A percentile compares a stretch with the other conserved stretches of the same genome.
These are phyloP conservation scores for Clarireedia hainanense DNA, from an alignment of 2,329 filamentous ascomycete species.

Conservation along the genomic window DNA sequence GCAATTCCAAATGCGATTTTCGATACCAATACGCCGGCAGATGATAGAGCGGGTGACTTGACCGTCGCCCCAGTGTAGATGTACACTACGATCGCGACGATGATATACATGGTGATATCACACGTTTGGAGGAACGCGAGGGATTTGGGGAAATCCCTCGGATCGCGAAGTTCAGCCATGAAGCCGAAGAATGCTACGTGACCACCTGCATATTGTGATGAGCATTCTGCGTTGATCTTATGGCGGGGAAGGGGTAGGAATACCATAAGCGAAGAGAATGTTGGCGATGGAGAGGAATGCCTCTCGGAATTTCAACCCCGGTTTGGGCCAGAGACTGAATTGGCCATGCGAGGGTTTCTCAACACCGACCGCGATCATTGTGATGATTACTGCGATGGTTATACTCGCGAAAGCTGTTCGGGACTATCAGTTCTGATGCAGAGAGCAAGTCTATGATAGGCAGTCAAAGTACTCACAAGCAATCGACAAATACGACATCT, in stretches of 20 bases:
- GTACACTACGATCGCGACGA: conserved; percentile 47
- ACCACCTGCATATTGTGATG: conserved; percentile 27
- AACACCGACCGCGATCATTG: conserved; percentile 39
- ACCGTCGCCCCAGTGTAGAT: conserved; percentile 54
- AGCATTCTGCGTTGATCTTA: neutral
- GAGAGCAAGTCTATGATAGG: neutral
- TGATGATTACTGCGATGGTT: conserved; percentile 44
- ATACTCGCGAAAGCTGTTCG: conserved; percentile 45
- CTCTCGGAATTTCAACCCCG: conserved; percentile 31
- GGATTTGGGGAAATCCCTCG: conserved; percentile 49
- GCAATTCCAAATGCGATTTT: conserved; percentile 63
- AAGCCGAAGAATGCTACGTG: conserved; percentile 54
- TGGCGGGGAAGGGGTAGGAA: neutral
- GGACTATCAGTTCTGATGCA: neutral
- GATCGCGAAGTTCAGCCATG: conserved; percentile 48
- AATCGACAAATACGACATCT: conserved; percentile 45
- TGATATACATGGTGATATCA: conserved; percentile 54
- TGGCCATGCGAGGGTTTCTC: conserved; percentile 20
- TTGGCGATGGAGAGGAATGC: conserved; percentile 45
- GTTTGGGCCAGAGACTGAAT: conserved; percentile 12
- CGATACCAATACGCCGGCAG: conserved; percentile 42
- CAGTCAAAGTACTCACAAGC: conserved; percentile 34
- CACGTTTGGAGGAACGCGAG: conserved; percentile 48
- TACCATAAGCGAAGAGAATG: conserved; percentile 51
- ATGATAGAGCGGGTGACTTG: conserved; percentile 56